These are phyloP conservation scores for Cutaneotrichosporon arboriforme DNA, from an alignment of 1,284 basidiomycete genomes.

Conservation along the genomic window DNA sequence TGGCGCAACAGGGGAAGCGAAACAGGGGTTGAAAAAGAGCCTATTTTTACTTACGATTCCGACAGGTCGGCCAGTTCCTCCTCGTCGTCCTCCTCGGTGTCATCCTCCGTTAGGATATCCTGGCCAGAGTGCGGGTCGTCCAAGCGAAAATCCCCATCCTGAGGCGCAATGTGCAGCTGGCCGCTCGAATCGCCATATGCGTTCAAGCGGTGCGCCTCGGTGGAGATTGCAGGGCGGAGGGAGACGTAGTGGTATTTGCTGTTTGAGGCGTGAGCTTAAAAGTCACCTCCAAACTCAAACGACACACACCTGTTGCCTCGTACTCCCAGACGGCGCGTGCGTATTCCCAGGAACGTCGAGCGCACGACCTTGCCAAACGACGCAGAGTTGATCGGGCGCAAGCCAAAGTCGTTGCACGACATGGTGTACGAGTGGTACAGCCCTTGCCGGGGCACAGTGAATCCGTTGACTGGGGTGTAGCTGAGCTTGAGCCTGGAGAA, in stretches of 20 bases:
- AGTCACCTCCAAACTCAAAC: background rate
- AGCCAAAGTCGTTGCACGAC: conserved; percentile 56
- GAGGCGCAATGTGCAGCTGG: conserved; percentile 20
- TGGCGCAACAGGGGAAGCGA: conserved; percentile 2
- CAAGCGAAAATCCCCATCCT: conserved; percentile 15
- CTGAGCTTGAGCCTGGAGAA: conserved; percentile 34
- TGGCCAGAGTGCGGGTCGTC: conserved; percentile 14
- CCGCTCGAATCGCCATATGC: conserved; percentile 60
- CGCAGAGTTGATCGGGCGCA: conserved; percentile 78
- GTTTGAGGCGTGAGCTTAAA: background rate
- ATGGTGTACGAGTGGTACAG: conserved; percentile 86
- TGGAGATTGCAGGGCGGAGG: conserved; percentile 75
- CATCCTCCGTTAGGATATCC: conserved; percentile 21
- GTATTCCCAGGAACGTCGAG: conserved; percentile 85
- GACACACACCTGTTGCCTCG: conserved; percentile 62
- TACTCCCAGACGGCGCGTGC: conserved; percentile 82
- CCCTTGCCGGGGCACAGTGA: conserved; percentile 66
- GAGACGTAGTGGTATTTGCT: conserved; percentile 46
- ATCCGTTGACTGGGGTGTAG: conserved; percentile 27
- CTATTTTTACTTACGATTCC: conserved; percentile 7
- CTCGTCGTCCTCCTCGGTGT: conserved; percentile 34
- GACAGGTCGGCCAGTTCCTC: conserved; percentile 26
- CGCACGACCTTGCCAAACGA: conserved; percentile 89
- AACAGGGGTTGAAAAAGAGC: too few species aligned
- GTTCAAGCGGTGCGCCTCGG: conserved; percentile 82